Conservation (phyloP, 2,329 filamentous ascomycete species). For the Fusarium verrucosum region DNA sequence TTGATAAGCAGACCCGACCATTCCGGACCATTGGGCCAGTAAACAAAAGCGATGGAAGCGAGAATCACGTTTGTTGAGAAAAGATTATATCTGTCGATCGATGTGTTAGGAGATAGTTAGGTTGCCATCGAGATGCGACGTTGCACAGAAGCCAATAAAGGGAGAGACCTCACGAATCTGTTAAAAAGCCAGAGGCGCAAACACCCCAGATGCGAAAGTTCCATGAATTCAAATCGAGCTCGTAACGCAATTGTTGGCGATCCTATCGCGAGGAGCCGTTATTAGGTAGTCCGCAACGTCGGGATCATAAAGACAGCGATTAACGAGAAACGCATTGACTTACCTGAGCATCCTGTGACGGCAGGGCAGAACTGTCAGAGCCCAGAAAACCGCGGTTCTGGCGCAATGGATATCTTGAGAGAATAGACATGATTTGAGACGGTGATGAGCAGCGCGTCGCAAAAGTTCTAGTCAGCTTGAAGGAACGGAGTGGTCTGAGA, state of each 20-base stretch:
- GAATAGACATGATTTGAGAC: constrained; percentile 45
- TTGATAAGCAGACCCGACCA: constrained; percentile 62
- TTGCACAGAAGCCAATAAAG: neutral
- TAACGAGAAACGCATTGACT: constrained; percentile 34
- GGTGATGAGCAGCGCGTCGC: constrained; percentile 33
- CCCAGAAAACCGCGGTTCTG: constrained; percentile 62
- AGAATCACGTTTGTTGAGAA: constrained; percentile 65
- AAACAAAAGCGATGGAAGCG: constrained; percentile 63
- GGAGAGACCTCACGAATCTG: constrained; percentile 58
- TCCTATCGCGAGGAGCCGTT: constrained; percentile 50
- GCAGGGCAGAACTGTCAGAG: constrained; percentile 60
- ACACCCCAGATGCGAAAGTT: constrained; percentile 65
- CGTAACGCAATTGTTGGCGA: constrained; percentile 61
- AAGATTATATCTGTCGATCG: constrained; percentile 57
- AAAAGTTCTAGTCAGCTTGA: constrained; percentile 15
- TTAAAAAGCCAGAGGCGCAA: constrained; percentile 64
- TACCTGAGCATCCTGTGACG: constrained; percentile 60
- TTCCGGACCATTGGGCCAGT: constrained; percentile 57
- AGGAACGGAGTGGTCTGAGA: constrained; percentile 30
- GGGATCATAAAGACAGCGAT: constrained; percentile 7
- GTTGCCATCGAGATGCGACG: neutral
- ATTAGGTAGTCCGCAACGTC: constrained; percentile 25
- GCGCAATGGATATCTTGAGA: constrained; percentile 43
- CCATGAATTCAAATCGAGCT: constrained; percentile 64
- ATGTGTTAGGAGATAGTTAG: neutral